Evolutionary conservation across 257 asterid genomes (phyloP).

Genomic region (Lycium barbarum): DNA sequence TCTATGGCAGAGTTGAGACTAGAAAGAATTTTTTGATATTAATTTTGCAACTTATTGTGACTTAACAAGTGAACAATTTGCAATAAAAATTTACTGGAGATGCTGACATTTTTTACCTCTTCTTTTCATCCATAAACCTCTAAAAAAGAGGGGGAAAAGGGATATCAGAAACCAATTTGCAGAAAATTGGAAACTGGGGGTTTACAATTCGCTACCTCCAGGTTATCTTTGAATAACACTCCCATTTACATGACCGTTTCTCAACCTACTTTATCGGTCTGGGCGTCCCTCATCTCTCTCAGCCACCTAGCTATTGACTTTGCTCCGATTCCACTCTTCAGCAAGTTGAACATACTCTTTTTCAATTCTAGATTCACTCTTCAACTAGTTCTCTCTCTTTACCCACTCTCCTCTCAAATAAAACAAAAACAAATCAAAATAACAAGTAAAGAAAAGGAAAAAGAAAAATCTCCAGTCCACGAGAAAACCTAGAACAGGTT

Average conservation of each 20-base stretch:
- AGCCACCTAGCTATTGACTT: not conserved
- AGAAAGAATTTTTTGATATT: too few species aligned
- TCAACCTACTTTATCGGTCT: not conserved
- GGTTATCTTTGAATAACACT: too few species aligned
- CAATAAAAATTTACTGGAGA: too few species aligned
- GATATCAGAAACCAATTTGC: not conserved
- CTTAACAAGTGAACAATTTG: too few species aligned
- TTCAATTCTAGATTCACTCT: not conserved
- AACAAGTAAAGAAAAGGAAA: not conserved
- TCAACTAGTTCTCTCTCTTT: not conserved
- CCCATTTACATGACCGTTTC: not conserved
- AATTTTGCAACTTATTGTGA: too few species aligned
- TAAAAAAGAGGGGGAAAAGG: not conserved
- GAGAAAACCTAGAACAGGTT: not conserved
- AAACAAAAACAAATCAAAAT: not conserved
- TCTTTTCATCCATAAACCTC: not conserved
- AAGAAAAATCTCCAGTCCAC: not conserved
- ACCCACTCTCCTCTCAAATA: constrained; percentile 17
- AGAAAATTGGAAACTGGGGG: not conserved
- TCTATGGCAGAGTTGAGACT: too few species aligned
- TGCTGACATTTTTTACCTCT: too few species aligned
- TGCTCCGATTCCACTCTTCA: not conserved
- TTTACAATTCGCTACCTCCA: too few species aligned
- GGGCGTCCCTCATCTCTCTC: not conserved
- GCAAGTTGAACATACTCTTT: not conserved